A percentile compares a stretch with the other conserved stretches of the same genome.
Conservation (phyloP, 768 basidiomycete species). For the Xanthoconium stramineum region DNA sequence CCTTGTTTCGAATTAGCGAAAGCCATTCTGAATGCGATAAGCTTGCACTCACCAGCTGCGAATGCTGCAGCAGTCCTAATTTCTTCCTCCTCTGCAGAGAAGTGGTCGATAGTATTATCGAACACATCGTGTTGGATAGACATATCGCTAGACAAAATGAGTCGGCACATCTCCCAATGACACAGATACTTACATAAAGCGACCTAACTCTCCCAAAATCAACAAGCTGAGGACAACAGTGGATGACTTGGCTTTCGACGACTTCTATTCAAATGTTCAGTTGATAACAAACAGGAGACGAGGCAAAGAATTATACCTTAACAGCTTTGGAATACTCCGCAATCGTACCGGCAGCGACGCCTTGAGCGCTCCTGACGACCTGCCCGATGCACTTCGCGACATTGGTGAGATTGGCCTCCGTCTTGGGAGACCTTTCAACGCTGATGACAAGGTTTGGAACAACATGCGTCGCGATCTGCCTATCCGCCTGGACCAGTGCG, state of each 20-base stretch:
- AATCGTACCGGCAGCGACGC: constrained; percentile 77
- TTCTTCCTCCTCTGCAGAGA: constrained; percentile 79
- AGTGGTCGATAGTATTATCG: constrained; percentile 65
- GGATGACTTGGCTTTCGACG: constrained; percentile 61
- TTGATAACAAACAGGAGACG: not conserved
- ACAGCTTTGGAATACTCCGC: constrained; percentile 80
- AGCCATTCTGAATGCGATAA: not conserved
- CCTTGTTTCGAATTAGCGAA: constrained; percentile 42
- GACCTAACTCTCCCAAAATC: constrained; percentile 90
- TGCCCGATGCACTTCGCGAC: constrained; percentile 85
- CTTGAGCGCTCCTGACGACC: constrained; percentile 68
- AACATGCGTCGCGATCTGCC: constrained; percentile 76
- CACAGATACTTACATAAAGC: constrained; percentile 60
- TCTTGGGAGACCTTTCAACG: constrained; percentile 61
- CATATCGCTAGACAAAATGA: constrained; percentile 66
- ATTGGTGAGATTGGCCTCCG: constrained; percentile 57
- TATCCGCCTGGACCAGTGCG: constrained; percentile 79
- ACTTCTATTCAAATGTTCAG: constrained; percentile 32
- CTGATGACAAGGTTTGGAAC: constrained; percentile 70
- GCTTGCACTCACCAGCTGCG: constrained; percentile 64
- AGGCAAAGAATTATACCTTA: constrained; percentile 47
- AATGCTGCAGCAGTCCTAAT: constrained; percentile 90
- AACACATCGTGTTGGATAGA: constrained; percentile 79
- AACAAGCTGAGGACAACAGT: constrained; percentile 80
- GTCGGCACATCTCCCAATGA: not conserved